Conservation (phyloP, 202 grass and related monocot genomes). For the Musa balbisiana region DNA sequence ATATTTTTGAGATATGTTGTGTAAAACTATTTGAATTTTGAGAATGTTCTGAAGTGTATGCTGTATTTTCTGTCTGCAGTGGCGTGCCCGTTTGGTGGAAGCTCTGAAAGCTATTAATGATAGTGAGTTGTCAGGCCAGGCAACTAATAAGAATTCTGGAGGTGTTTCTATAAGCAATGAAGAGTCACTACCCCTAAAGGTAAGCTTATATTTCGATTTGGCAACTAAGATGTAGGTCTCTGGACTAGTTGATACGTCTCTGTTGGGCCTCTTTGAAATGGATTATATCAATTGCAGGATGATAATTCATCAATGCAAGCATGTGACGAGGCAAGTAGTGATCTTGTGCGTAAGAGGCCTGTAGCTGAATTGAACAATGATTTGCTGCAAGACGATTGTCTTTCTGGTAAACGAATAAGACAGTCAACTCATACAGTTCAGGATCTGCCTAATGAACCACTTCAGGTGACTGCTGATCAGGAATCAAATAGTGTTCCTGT, state of each 20-base stretch:
- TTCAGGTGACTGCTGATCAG: slow-evolving; percentile 26
- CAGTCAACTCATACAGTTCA: slow-evolving; percentile 32
- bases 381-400: slow-evolving; percentile 43
- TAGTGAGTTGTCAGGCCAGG: slow-evolving; percentile 44
- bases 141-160: slow-evolving; percentile 26
- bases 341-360: slow-evolving; percentile 54
- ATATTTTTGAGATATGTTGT: not conserved
- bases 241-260: not conserved
- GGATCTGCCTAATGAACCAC: slow-evolving; percentile 29
- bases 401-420: slow-evolving; percentile 61
- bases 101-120: slow-evolving; percentile 73
- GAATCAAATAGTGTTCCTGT: slow-evolving; percentile 26
- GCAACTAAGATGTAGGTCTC: not conserved
- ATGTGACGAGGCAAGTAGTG: slow-evolving; percentile 51
- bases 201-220: slow-evolving; percentile 10
- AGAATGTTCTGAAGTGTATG: slow-evolving; percentile 5
- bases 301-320: slow-evolving; percentile 25
- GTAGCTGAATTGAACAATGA: slow-evolving; percentile 40
- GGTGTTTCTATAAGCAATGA: slow-evolving; percentile 33
- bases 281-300: slow-evolving; percentile 15
- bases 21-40: slow-evolving; percentile 6
- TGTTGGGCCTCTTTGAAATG: not conserved
- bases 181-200: slow-evolving; percentile 36
- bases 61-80: slow-evolving; percentile 44
- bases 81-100: slow-evolving; percentile 67